Conservation (phyloP, 352 stramenopile species). For the Phytopythium aichiense region DNA sequence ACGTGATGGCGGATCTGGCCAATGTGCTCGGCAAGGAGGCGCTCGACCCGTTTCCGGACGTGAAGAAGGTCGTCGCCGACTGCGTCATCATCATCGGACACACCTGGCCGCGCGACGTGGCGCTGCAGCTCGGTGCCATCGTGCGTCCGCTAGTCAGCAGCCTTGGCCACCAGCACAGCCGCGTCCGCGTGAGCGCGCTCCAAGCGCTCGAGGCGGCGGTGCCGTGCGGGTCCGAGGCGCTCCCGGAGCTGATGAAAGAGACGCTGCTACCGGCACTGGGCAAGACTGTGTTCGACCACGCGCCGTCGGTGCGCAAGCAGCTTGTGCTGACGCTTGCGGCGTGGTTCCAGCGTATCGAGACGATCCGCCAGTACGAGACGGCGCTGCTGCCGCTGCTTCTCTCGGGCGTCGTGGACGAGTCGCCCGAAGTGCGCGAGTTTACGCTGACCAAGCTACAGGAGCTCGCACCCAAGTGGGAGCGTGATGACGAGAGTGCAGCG, state of each 20-base stretch:
- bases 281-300: slow-evolving; percentile 70
- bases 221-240: slow-evolving; percentile 57
- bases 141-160: slow-evolving; percentile 64
- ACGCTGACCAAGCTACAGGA: slow-evolving; percentile 38
- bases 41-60: slow-evolving; percentile 75
- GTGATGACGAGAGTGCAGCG: slow-evolving; percentile 14
- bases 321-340: slow-evolving; percentile 46
- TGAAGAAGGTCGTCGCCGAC: slow-evolving; percentile 71
- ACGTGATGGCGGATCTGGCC: slow-evolving; percentile 60
- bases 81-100: slow-evolving; percentile 52
- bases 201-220: slow-evolving; percentile 69
- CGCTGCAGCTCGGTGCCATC: slow-evolving; percentile 66
- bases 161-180: slow-evolving; percentile 78
- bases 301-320: slow-evolving; percentile 68
- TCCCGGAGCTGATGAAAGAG: slow-evolving; percentile 76
- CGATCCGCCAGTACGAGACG: slow-evolving; percentile 59
- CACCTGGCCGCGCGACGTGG: slow-evolving; percentile 49
- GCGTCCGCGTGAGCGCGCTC: slow-evolving; percentile 68
- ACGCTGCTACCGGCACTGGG: slow-evolving; percentile 55
- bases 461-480: slow-evolving; percentile 45
- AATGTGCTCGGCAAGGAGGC: slow-evolving; percentile 72
- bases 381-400: slow-evolving; percentile 66
- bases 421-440: slow-evolving; percentile 49
- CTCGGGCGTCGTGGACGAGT: slow-evolving; percentile 62
- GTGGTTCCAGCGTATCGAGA: slow-evolving; percentile 56